Evolutionary conservation across 345 rosid genomes (phyloP), one percentile per base, ranked within the genome.

Genomic region (Aethionema arabicum): DNA sequence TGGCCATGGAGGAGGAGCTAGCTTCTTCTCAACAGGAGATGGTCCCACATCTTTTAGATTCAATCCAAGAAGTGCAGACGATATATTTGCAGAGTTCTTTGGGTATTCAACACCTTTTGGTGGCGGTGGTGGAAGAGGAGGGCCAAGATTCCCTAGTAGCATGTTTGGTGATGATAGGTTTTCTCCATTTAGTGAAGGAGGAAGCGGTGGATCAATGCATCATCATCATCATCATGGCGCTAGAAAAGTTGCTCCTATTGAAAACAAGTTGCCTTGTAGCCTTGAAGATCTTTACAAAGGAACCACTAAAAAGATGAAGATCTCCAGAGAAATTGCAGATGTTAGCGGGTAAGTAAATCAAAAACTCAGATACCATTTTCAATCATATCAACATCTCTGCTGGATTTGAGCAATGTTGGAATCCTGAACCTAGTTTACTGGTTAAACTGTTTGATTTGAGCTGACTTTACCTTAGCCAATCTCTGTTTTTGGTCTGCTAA

Each of bases 51-150:
- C 82, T 35, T 85, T 78, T 56, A 66, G 83, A 41, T 88, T 86
- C 80, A 84, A 77, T 64, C 85, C 90, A 3, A 74, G 91, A 55
- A 83, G 60, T 32, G 83, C 90, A 0, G 69, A 88, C 57, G 96
- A 88, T 56, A 82, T 85, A 46, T 88, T 85, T 7, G 76, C 85
- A 0, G 90, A 88, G 74, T 83, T 88, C 67, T 88, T 85, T n/a
- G 90, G 93, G 11, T 74, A 11, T 56, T 73, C 85, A 0, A 77
- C 78, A 13, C 87, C 87, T 0, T 85, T 82, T 67, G 88, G 86
- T 32, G 59, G 72, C 36, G 32, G 71, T 8, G 65, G 74, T 41
- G 76, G 78, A 5, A 69, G 82, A 0, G 78, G 82, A 56, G 79
- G 83, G 3, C n/a, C 72, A n/a, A 82, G 81, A 33, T 76, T 78